Evolutionary conservation across 192 early-diverging fungal species (phyloP).

Genomic region (Irineochytrium annulatum): DNA sequence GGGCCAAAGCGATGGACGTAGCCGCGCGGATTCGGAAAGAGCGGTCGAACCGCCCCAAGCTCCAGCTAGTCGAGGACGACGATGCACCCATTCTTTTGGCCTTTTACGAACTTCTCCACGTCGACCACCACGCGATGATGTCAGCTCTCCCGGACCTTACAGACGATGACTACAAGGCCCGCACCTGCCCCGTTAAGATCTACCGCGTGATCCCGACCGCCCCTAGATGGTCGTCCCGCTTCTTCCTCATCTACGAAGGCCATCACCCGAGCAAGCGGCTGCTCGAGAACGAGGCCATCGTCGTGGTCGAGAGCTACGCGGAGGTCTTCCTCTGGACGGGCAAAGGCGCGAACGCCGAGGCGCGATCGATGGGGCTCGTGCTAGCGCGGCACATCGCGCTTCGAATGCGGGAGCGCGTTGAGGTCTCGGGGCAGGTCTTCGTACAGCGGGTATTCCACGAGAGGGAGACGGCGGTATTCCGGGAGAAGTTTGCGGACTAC

Average conservation of each 20-base stretch:
- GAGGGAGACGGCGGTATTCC: constrained; percentile 13
- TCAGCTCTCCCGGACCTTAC: background rate
- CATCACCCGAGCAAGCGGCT: constrained; percentile 13
- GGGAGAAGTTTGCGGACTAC: constrained; percentile 38
- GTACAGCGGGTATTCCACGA: constrained; percentile 8
- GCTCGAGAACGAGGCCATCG: constrained; percentile 13
- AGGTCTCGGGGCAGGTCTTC: constrained; percentile 10
- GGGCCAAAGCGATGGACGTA: constrained; percentile 35
- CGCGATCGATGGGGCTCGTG: constrained; percentile 1
- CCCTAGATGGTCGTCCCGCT: background rate
- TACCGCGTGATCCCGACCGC: constrained; percentile 8
- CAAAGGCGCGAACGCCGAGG: constrained; percentile 10
- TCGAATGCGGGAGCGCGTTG: background rate
- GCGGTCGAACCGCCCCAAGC: constrained; percentile 28
- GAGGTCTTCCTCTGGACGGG: constrained; percentile 37
- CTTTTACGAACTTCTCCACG: constrained; percentile 4
- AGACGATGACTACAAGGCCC: too few relatives aligned
- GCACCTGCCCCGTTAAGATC: background rate
- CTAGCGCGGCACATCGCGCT: constrained; percentile 3
- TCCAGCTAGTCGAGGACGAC: constrained; percentile 25
- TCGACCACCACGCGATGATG: background rate
- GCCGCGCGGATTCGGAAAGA: constrained; percentile 30
- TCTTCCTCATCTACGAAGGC: constrained; percentile 27
- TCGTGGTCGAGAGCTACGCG: constrained; percentile 3
- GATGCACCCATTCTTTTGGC: constrained; percentile 8